These are phyloP conservation scores for Secale cereale DNA, from an alignment of 176 grass and related monocot genomes.

Conservation along the genomic window DNA sequence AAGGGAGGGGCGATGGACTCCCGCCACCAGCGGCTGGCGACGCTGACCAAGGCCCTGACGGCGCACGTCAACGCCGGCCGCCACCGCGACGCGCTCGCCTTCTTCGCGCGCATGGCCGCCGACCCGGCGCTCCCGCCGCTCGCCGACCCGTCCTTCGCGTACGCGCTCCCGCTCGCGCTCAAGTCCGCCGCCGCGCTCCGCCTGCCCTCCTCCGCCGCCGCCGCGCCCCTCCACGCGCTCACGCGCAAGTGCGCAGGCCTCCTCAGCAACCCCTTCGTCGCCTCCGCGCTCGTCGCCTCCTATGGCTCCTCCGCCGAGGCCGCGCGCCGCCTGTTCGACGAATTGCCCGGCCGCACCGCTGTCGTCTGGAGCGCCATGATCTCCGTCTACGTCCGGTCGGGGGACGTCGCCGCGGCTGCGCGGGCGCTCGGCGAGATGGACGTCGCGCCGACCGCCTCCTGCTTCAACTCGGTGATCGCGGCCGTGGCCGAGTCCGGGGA, in stretches of 20 bases:
- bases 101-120: slow-evolving; percentile 52
- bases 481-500: slow-evolving; percentile 31
- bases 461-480: slow-evolving; percentile 55
- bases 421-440: slow-evolving; percentile 43
- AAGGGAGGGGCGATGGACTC: slow-evolving; percentile 13
- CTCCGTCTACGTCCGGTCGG: slow-evolving; percentile 36
- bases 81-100: slow-evolving; percentile 53
- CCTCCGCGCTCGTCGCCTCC: slow-evolving; percentile 52
- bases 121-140: slow-evolving; percentile 44
- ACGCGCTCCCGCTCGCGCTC: slow-evolving; percentile 56
- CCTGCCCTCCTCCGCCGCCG: slow-evolving; percentile 5
- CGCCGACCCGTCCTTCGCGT: slow-evolving; percentile 53
- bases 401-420: slow-evolving; percentile 21
- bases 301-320: slow-evolving; percentile 23
- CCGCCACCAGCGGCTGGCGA: slow-evolving; percentile 44
- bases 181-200: slow-evolving; percentile 61
- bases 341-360: slow-evolving; percentile 50
- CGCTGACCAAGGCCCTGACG: slow-evolving; percentile 46
- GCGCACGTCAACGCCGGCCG: slow-evolving; percentile 43
- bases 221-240: slow-evolving; percentile 33
- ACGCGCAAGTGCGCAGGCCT: slow-evolving; percentile 39
- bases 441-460: slow-evolving; percentile 39
- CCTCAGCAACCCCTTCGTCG: slow-evolving; percentile 38
- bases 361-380: slow-evolving; percentile 70
- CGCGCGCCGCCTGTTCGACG: slow-evolving; percentile 66